Evolutionary conservation across 768 basidiomycete genomes (phyloP).

Genomic region (Boletus reticulatus): DNA sequence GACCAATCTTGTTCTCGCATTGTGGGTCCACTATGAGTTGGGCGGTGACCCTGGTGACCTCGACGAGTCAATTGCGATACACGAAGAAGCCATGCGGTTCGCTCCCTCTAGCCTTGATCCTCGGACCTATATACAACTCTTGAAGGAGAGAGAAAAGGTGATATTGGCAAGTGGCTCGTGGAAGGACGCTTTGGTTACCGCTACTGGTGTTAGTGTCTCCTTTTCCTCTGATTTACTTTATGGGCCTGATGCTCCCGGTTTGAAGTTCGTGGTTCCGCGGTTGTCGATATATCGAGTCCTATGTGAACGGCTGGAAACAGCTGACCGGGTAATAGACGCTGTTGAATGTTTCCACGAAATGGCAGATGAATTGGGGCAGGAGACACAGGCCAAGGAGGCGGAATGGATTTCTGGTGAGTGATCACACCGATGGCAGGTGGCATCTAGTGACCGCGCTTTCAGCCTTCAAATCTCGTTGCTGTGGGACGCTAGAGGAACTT

Average conservation of each 20-base stretch:
- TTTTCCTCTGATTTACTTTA: background rate
- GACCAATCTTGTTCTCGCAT: slow-evolving; percentile 14
- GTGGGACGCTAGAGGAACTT: background rate
- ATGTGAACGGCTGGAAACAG: background rate
- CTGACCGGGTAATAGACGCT: background rate
- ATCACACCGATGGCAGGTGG: background rate
- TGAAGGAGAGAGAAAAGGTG: background rate
- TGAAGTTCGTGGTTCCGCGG: background rate
- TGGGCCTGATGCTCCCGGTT: background rate
- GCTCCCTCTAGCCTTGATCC: no score
- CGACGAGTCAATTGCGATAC: slow-evolving; percentile 12
- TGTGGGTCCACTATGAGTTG: slow-evolving; percentile 1
- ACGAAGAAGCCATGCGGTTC: background rate
- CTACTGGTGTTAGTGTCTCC: background rate
- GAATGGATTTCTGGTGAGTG: background rate
- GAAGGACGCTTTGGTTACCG: background rate
- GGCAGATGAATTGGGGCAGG: background rate
- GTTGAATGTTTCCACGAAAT: background rate
- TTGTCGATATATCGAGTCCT: background rate
- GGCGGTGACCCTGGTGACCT: background rate
- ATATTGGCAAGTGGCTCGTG: background rate
- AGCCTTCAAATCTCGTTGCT: background rate
- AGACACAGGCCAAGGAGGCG: background rate
- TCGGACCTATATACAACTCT: background rate
- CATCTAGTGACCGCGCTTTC: background rate